phyloP scores from a whole-genome alignment of 192 early-diverging fungal species.

The Diversispora epigaea region DNA sequence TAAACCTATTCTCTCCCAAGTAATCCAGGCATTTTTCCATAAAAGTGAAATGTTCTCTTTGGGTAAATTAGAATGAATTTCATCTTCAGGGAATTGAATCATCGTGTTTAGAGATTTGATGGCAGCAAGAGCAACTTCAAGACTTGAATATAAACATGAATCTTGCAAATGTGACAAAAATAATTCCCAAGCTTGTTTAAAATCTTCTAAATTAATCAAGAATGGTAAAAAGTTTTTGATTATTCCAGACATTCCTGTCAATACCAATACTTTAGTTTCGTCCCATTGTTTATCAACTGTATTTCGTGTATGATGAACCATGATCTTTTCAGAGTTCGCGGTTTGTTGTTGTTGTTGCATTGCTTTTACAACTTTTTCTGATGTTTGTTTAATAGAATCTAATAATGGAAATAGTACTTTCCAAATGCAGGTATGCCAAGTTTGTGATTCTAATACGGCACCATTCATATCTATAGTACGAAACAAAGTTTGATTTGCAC shows the following conservation, averaged over 20 bases:
- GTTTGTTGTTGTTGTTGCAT: constrained; percentile 35
- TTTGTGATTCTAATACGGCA: constrained; percentile 58
- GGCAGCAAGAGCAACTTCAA: constrained; percentile 76
- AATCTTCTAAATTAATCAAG: constrained; percentile 60
- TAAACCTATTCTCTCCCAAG: constrained; percentile 74
- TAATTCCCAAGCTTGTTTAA: constrained; percentile 66
- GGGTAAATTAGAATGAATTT: constrained; percentile 30
- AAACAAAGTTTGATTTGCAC: constrained; percentile 93
- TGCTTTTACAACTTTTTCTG: constrained; percentile 47
- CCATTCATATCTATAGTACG: constrained; percentile 92
- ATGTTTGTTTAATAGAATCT: constrained; percentile 61
- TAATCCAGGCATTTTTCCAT: constrained; percentile 65
- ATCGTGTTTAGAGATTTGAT: constrained; percentile 69
- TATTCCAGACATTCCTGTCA: constrained; percentile 67
- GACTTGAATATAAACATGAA: constrained; percentile 62
- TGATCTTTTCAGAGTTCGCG: constrained; percentile 37
- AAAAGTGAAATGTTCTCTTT: constrained; percentile 41
- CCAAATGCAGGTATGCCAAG: constrained; percentile 88
- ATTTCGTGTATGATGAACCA: constrained; percentile 60
- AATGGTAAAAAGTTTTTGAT: constrained; percentile 66
- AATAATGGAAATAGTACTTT: constrained; percentile 81
- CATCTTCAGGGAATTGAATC: constrained; percentile 40
- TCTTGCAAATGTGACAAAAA: constrained; percentile 74
- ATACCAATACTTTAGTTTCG: constrained; percentile 78
- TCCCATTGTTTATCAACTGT: constrained; percentile 83